phyloP scores from a whole-genome alignment of 495 filamentous ascomycete genomes.

The Chaetomium tenue region DNA sequence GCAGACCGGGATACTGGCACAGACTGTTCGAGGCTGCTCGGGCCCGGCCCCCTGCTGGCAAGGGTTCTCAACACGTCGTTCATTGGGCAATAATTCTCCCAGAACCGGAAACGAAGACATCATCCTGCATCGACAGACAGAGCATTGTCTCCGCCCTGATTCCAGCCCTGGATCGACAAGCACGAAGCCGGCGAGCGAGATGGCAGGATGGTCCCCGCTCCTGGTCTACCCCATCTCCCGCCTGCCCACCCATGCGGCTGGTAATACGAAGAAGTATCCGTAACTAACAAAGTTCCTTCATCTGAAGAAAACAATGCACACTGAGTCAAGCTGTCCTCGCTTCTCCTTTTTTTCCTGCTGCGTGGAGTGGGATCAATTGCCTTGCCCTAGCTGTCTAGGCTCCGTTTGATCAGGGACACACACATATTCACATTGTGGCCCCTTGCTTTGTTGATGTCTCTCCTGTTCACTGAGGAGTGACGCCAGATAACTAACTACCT shows the following conservation, averaged over 20 bases:
- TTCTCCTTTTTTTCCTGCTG: neutral
- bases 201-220: neutral
- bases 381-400: neutral
- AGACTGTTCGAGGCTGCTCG: neutral
- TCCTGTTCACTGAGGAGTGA: conserved; percentile 1
- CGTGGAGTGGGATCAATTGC: neutral
- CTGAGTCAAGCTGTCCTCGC: neutral
- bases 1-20: too few species aligned
- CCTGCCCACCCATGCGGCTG: neutral
- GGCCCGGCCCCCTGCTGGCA: conserved; percentile 11
- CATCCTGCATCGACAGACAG: conserved; percentile 27
- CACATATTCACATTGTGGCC: neutral
- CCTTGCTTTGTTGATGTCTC: neutral
- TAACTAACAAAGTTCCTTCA: too few species aligned
- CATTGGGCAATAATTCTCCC: conserved; percentile 23
- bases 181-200: conserved; percentile 6
- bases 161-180: conserved; percentile 27
- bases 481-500: neutral
- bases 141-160: conserved; percentile 26
- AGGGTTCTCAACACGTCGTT: neutral
- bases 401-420: neutral
- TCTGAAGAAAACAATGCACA: neutral
- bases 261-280: neutral
- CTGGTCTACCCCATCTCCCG: neutral
- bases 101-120: conserved; percentile 35